These are phyloP conservation scores for Metroxylon sagu DNA, from an alignment of 176 grass and related monocot genomes.

Conservation along the genomic window DNA sequence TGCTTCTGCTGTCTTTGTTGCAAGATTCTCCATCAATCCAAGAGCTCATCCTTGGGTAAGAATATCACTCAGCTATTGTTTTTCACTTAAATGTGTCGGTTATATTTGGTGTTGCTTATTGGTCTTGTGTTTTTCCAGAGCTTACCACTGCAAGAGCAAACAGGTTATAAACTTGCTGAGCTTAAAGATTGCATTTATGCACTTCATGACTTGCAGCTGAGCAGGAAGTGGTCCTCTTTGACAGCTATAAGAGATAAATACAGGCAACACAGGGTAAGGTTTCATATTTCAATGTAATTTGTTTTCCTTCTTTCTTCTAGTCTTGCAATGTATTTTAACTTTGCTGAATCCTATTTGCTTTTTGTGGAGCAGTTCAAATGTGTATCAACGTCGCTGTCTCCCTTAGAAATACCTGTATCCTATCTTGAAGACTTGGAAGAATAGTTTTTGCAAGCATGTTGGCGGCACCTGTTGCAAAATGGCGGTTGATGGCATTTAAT, in stretches of 20 bases:
- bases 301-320: too few species aligned
- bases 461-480: not conserved
- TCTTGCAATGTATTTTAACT: not conserved
- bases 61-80: not conserved
- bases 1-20: conserved; percentile 51
- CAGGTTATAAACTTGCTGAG: conserved; percentile 36
- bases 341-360: not conserved
- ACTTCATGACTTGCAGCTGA: conserved; percentile 31
- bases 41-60: conserved; percentile 49
- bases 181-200: conserved; percentile 20
- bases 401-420: not conserved
- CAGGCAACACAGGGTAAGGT: conserved; percentile 8
- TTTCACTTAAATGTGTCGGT: too few species aligned
- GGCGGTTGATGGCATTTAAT: not conserved
- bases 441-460: not conserved
- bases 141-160: conserved; percentile 22
- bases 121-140: conserved; percentile 20
- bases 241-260: conserved; percentile 8
- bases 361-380: conserved; percentile 4
- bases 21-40: conserved; percentile 42
- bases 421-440: not conserved
- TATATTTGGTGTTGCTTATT: not conserved
- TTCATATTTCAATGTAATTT: not conserved
- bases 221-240: conserved; percentile 12
- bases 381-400: not conserved